Evolutionary conservation across 495 filamentous ascomycete genomes (phyloP).

Genomic region (Tricharina praecox): DNA sequence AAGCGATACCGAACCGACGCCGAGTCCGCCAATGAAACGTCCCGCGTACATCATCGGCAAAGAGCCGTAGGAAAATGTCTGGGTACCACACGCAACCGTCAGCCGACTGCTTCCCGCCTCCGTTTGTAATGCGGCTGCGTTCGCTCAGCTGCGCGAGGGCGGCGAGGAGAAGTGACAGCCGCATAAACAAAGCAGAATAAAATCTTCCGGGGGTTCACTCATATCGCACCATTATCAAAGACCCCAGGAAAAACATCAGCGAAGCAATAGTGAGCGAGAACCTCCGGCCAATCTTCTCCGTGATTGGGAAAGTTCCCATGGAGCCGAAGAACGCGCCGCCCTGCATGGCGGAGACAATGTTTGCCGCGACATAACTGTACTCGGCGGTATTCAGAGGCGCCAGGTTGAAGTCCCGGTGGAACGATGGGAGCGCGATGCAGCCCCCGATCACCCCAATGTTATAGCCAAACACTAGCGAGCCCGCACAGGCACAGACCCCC

Average conservation of each 20-base stretch:
- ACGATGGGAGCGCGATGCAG: slow-evolving; percentile 32
- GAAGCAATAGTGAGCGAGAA: slow-evolving; percentile 7
- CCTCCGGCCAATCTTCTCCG: slow-evolving; percentile 29
- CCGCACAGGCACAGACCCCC: slow-evolving; percentile 10
- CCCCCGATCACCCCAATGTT: slow-evolving; percentile 16
- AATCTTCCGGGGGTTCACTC: not conserved
- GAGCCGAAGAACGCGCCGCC: slow-evolving; percentile 32
- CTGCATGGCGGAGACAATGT: slow-evolving; percentile 32
- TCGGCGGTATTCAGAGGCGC: slow-evolving; percentile 15
- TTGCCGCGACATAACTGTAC: slow-evolving; percentile 30
- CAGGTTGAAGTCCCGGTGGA: slow-evolving; percentile 30
- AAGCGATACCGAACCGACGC: slow-evolving; percentile 27
- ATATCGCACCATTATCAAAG: slow-evolving; percentile 6
- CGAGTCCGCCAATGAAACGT: slow-evolving; percentile 28
- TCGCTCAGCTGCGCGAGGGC: too few species aligned
- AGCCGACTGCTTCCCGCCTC: too few species aligned
- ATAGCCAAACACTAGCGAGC: slow-evolving; percentile 16
- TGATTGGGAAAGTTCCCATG: slow-evolving; percentile 30
- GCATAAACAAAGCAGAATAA: not conserved
- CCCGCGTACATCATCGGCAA: slow-evolving; percentile 27
- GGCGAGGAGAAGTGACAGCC: not conserved
- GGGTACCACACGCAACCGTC: not conserved
- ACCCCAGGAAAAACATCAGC: slow-evolving; percentile 11
- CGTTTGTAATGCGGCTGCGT: too few species aligned
- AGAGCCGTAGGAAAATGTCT: slow-evolving; percentile 14